Base-by-base conservation (phyloP, 345 rosid species). In the Arabis hirsuta region DNA sequence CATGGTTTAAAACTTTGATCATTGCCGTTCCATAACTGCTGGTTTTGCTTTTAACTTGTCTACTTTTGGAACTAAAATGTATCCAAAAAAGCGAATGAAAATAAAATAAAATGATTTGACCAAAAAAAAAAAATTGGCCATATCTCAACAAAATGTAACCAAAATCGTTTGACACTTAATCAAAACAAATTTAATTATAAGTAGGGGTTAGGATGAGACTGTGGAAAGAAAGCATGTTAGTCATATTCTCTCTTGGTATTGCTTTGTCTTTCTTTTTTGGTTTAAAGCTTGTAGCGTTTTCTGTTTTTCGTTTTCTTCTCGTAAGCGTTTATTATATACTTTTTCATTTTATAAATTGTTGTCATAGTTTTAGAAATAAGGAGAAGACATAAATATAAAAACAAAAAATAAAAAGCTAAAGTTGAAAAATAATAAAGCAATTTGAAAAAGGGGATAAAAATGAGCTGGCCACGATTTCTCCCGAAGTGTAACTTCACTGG, bases 401-500 rank as follows among this genome's bases (percentile, higher is more conserved):
- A 26, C 6, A 3, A 26, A 8, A 19, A 12, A n/a, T 26, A 26
- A 36, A 26, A 44, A 64, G 67, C 16, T 71, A 68, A 75, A 69
- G 74, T 59, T 59, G 68, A 60, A 67, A 71, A 59, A 32, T 7
- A 68, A 54, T 51, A 74, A 75, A 75, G 74, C 24, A 45, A 38
- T 4, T n/a, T 5, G 32, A 67, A 65, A 72, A 68, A 22, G 43
- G 20, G 44, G 29, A 62, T 58, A 55, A 22, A 42, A 76, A 76
- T 76, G 79, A 76, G 74, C 70, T 75, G 79, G 79, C 65, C 74
- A 75, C 79, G 44, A 75, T 55, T 12, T 26, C 71, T 39, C 12
- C 3, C 39, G 56, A 74, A 58, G 55, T 59, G 78, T 74, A 74
- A 74, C 78, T 74, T 74, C 73, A 74, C 62, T 54, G 58, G n/a